A percentile compares a stretch with the other conserved stretches of the same genome.
phyloP scores from a whole-genome alignment of 164 flowering plant species.

The Berberis thunbergii region DNA sequence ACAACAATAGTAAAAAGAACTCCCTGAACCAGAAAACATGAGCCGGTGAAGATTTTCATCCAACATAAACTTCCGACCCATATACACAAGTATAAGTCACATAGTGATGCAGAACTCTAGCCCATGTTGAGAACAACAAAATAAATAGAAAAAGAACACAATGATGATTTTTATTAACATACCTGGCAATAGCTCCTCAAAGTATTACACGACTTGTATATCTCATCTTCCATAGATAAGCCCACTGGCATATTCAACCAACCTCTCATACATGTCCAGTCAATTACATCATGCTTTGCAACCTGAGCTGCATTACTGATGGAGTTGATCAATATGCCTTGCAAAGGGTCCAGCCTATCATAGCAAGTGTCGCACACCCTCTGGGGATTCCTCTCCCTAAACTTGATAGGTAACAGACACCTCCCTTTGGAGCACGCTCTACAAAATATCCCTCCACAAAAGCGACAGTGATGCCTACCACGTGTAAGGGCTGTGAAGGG shows the following conservation, averaged over 20 bases:
- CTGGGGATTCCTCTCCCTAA: constrained; percentile 86
- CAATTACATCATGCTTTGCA: constrained; percentile 88
- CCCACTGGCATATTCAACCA: constrained; percentile 94
- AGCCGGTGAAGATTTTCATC: too few relatives aligned
- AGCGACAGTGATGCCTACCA: constrained; percentile 95
- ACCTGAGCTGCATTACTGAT: constrained; percentile 81
- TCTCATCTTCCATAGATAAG: constrained; percentile 86
- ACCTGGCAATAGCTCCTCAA: constrained; percentile 79
- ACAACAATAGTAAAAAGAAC: too few relatives aligned
- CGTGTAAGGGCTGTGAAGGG: constrained; percentile 81
- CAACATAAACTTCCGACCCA: too few relatives aligned
- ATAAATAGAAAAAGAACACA: neutral
- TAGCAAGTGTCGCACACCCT: constrained; percentile 91
- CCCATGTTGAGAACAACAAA: too few relatives aligned
- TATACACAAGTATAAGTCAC: too few relatives aligned
- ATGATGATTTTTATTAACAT: neutral
- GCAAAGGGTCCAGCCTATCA: constrained; percentile 88
- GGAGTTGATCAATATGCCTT: constrained; percentile 56
- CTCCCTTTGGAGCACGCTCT: constrained; percentile 76
- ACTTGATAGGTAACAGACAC: constrained; percentile 82
- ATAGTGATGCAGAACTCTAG: too few relatives aligned
- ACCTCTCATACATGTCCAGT: constrained; percentile 80
- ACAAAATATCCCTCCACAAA: constrained; percentile 93
- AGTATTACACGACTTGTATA: constrained; percentile 69
- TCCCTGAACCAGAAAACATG: too few relatives aligned